A percentile compares a stretch with the other conserved stretches of the same genome.
Evolutionary conservation across 352 stramenopile species (phyloP).

Genomic region (Blastocystis sp.): DNA sequence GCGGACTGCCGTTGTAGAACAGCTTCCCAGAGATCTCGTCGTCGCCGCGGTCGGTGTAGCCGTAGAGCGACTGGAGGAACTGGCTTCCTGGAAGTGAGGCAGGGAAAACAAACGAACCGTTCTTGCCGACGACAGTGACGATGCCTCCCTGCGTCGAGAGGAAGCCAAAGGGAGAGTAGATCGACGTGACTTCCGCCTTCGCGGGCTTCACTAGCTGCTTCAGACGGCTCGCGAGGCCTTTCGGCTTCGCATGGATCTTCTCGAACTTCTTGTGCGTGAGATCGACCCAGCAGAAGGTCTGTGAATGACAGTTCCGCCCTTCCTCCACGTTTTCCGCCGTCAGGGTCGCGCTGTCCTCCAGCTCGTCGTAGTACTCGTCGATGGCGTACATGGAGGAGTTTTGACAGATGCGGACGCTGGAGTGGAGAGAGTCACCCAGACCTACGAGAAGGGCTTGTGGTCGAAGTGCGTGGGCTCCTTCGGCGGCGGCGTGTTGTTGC

Average conservation of each 20-base stretch:
- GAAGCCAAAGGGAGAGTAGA: background rate
- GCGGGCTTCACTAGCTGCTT: background rate
- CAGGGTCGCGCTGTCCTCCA: background rate
- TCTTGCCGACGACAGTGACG: background rate
- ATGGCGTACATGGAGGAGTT: slow-evolving; percentile 5
- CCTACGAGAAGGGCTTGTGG: slow-evolving; percentile 29
- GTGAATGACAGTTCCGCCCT: background rate
- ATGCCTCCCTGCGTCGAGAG: background rate
- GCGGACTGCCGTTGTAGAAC: background rate
- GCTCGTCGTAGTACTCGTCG: slow-evolving; percentile 34
- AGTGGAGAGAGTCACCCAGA: background rate
- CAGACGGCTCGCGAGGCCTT: background rate
- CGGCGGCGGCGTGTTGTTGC: background rate
- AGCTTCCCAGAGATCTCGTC: background rate
- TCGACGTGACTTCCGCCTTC: background rate
- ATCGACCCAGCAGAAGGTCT: slow-evolving; percentile 11
- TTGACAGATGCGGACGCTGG: background rate
- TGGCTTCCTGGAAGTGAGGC: background rate
- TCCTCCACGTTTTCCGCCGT: background rate
- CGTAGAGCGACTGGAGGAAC: slow-evolving; percentile 3
- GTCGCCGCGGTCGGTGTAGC: background rate
- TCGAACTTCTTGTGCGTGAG: background rate
- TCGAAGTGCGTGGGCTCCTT: slow-evolving; percentile 28
- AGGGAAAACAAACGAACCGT: background rate
- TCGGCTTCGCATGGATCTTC: background rate